Evolutionary conservation across 192 early-diverging fungal genomes (phyloP), one percentile per base, ranked within the genome.

Genomic region (Coemansia sp.): DNA sequence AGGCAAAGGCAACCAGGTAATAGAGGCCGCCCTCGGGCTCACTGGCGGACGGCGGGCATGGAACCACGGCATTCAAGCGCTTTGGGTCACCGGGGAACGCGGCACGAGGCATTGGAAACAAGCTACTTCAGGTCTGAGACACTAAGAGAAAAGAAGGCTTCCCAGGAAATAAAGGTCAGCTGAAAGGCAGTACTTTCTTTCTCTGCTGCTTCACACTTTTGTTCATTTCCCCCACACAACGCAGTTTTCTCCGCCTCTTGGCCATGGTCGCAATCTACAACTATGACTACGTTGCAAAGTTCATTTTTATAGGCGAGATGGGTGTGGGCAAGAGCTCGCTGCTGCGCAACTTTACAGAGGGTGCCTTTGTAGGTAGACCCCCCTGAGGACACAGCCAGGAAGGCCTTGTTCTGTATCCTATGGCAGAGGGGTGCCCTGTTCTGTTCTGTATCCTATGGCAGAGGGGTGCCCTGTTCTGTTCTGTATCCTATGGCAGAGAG

Each of bases 301-400:
- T 78, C 46, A 74, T 78, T 9, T 50, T 78, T 19, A 69, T 78
- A 31, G 76, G 76, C 51, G 76, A 78, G 45, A 78, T 78, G 76
- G 70, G 76, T 48, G 60, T 60, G 33, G 76, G 76, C 54, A 78
- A 78, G 38, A 78, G 69, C 64, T 68, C 69, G 18, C 54, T 78
- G 32, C 66, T 78, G 3, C 76, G 68, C 34, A 53, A 66, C 31
- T 78, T 78, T 27, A 64, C 67, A 23, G 76, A 71, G 35, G 60
- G 64, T 19, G 52, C 54, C 9, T 78, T 78, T 57, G 67, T 70
- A 68, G 37, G 74, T 67, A 26, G 14, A 20, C 12, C 21, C 3
- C 22, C 5, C 36, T 38, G 38, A 30, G n/a, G 23, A 27, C 20
- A 12, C 16, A 8, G 3, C 25, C n/a, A n/a, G n/a, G n/a, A n/a